phyloP scores from a whole-genome alignment of 768 basidiomycete species.

The Termitomyces sp. region DNA sequence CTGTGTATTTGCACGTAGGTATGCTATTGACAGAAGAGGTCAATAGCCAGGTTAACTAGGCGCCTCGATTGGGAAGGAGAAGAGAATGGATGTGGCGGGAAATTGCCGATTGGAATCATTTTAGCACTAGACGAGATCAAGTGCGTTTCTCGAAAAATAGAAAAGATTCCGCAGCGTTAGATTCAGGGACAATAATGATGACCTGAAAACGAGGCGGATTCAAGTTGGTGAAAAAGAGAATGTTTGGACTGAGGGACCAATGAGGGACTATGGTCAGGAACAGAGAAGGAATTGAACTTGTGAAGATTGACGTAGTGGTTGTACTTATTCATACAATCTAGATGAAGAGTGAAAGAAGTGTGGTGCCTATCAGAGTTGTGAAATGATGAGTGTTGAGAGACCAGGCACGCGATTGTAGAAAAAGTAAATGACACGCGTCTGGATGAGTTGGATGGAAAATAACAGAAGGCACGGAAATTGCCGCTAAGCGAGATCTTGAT shows the following conservation, averaged over 20 bases:
- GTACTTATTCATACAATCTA: background rate
- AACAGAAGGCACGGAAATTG: constrained; percentile 12
- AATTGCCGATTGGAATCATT: background rate
- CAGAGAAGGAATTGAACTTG: constrained; percentile 8
- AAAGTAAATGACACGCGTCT: background rate
- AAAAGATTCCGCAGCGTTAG: background rate
- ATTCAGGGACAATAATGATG: background rate
- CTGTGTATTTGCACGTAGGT: background rate
- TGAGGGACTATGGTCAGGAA: constrained; percentile 4
- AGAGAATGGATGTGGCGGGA: background rate
- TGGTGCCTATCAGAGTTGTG: constrained; percentile 21
- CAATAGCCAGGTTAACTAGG: background rate
- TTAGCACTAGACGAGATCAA: background rate
- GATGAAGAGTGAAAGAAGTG: background rate
- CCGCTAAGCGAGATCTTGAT: constrained; percentile 12
- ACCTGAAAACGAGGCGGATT: no score
- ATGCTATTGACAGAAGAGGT: background rate
- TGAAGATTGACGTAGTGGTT: constrained; percentile 14
- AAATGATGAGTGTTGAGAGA: constrained; percentile 12
- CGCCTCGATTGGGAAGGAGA: background rate
- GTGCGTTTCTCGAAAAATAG: background rate
- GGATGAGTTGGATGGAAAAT: constrained; percentile 5
- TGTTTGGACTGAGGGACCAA: background rate
- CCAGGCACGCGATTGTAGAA: constrained; percentile 11
- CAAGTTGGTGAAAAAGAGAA: no score